Evolutionary conservation across 805 yeast species (phyloP), one percentile per base, ranked within the genome.

Genomic region (Blastobotrys attinorum): DNA sequence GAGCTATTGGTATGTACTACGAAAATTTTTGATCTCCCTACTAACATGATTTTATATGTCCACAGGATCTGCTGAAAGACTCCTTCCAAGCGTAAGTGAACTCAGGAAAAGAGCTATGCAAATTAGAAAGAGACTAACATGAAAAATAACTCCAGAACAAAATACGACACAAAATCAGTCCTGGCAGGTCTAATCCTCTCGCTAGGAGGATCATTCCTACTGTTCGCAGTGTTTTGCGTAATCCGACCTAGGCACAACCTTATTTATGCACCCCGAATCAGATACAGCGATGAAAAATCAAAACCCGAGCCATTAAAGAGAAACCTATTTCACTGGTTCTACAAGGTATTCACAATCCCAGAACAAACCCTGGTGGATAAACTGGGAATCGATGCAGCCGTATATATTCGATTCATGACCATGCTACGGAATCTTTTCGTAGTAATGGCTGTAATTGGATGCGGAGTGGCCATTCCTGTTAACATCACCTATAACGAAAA

Each of bases 341-440:
- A 25, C 27, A 47, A 41, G 22, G 44, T 59, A 13, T 53, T 50
- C 42, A 22, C 29, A 1, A 37, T 50, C 6, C 39, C 41, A 7
- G 64, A 60, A 22, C 45, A 43, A 0, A 59, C 56, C 15, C 40
- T 61, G n/a, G 41, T 56, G 2, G 52, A 51, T 4, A 39, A 47
- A 13, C 43, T 58, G 5, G 70, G 70, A 1, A 50, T 66, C 8
- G 70, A 66, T 40, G 65, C 67, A 10, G 60, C 57, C 2, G 48
- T 62, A 1, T 61, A 53, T 40, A 42, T 66, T 21, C 51, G 58
- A 18, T 60, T 61, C 33, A 44, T 55, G 20, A 48, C 45, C 11
- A 62, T 64, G 67, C 47, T 56, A 29, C 52, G 65, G 15, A 51
- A 56, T 42, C 45, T 62, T 6, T 63, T 66, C 40, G 27, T 53